Evolutionary conservation across 2,329 filamentous ascomycete species (phyloP).

Genomic region (Podosphaera xanthii): DNA sequence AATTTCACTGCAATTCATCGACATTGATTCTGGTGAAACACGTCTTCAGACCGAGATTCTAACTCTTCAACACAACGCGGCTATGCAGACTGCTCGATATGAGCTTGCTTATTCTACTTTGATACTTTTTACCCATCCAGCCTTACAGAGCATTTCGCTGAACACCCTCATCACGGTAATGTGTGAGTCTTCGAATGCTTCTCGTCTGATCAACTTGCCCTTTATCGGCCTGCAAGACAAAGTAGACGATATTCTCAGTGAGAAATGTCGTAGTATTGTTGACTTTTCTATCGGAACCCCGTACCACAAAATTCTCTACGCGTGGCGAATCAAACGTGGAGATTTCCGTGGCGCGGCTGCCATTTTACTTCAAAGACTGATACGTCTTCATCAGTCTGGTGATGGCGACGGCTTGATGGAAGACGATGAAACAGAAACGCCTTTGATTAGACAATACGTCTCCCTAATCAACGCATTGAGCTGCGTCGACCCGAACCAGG

Average conservation of each 20-base stretch:
- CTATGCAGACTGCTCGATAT: conserved; percentile 57
- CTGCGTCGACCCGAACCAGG: conserved; percentile 61
- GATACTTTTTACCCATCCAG: conserved; percentile 44
- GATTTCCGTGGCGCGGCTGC: conserved; percentile 66
- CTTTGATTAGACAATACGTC: conserved; percentile 56
- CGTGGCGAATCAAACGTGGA: conserved; percentile 66
- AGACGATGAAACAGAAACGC: conserved; percentile 35
- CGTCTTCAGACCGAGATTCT: conserved; percentile 39
- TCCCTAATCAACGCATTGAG: conserved; percentile 80
- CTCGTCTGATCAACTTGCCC: conserved; percentile 50
- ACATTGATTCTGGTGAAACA: conserved; percentile 4
- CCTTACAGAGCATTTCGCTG: conserved; percentile 50
- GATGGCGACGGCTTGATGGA: conserved; percentile 31
- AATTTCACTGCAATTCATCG: conserved; percentile 42
- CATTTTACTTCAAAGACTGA: conserved; percentile 37
- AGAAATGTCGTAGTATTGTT: conserved; percentile 44
- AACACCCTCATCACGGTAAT: conserved; percentile 45
- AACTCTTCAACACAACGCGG: conserved; percentile 62
- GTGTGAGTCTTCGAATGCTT: conserved; percentile 41
- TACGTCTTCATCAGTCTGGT: conserved; percentile 34
- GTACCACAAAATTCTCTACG: conserved; percentile 76
- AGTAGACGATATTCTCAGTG: conserved; percentile 56
- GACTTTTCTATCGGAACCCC: conserved; percentile 43
- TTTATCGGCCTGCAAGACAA: conserved; percentile 56
- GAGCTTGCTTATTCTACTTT: conserved; percentile 64